phyloP scores from a whole-genome alignment of 176 grass and related monocot species.

The Rhynchospora breviuscula region DNA sequence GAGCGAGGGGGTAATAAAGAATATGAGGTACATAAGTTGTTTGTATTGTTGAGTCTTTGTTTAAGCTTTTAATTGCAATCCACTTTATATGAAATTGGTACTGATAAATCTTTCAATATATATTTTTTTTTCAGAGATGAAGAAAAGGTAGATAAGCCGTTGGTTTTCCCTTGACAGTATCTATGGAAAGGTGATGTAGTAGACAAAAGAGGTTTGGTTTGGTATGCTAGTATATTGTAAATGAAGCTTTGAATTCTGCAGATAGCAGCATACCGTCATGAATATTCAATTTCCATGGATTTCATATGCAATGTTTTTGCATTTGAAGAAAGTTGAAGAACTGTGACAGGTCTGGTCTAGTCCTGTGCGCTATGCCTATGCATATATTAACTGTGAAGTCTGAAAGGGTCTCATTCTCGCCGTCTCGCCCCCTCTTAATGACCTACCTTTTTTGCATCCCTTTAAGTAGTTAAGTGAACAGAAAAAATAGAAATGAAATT shows the following conservation, averaged over 20 bases:
- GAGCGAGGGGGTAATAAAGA: background rate
- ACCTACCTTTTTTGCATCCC: no score
- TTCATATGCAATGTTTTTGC: background rate
- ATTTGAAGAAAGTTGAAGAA: no score
- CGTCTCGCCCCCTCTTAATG: no score
- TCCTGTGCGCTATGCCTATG: no score
- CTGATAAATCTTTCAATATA: background rate
- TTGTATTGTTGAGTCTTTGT: background rate
- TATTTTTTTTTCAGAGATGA: background rate
- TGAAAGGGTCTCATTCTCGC: no score
- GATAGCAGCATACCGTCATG: background rate
- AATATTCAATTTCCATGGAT: background rate
- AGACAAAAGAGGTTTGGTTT: background rate
- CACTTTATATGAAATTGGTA: background rate
- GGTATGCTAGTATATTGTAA: background rate
- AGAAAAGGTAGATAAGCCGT: background rate
- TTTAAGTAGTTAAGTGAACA: no score
- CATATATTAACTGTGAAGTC: no score
- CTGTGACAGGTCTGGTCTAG: no score
- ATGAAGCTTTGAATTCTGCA: background rate
- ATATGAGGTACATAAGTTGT: slow-evolving; percentile 2
- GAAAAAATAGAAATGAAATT: no score
- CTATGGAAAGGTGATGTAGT: background rate
- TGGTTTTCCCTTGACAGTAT: background rate
- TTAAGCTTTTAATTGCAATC: background rate